Percentiles rank a stretch among this genome's conserved stretches.
phyloP scores from a whole-genome alignment of 2,329 filamentous ascomycete genomes.

The Pseudofabraea citricarpa region DNA sequence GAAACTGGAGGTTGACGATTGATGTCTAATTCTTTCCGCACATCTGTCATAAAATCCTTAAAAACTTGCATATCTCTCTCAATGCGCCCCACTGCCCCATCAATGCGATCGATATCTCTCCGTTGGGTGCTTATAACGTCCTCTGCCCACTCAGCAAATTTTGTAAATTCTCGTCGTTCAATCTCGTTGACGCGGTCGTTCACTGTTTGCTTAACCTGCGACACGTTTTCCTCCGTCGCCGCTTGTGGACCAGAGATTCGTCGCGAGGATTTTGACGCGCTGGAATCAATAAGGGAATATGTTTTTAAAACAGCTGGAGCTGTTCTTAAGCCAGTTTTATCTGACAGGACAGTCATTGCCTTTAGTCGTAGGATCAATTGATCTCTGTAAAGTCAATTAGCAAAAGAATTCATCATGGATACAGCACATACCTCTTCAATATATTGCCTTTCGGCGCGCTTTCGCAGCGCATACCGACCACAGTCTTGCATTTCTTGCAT shows the following conservation, averaged over 20 bases:
- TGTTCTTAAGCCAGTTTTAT: constrained; percentile 15
- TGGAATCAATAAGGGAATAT: constrained; percentile 13
- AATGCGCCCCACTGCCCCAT: constrained; percentile 18
- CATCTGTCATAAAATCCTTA: constrained; percentile 24
- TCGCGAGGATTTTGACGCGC: neutral
- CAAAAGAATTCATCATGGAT: neutral
- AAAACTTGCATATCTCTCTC: constrained; percentile 23
- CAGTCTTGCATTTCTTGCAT: constrained; percentile 19
- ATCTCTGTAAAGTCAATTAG: constrained; percentile 14
- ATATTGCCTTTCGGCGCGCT: constrained; percentile 24
- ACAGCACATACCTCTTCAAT: constrained; percentile 19
- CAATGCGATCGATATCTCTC: constrained; percentile 26
- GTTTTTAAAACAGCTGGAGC: constrained; percentile 15
- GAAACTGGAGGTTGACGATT: constrained; percentile 6
- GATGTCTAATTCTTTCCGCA: constrained; percentile 17
- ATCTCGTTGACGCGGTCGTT: neutral
- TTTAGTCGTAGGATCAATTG: constrained; percentile 24
- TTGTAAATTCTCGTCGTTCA: constrained; percentile 3
- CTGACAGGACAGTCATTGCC: constrained; percentile 19
- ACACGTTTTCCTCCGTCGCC: neutral
- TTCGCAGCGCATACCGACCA: constrained; percentile 25
- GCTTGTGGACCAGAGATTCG: neutral
- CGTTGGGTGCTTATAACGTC: constrained; percentile 19
- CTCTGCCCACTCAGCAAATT: constrained; percentile 22
- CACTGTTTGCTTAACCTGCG: neutral